Conservation (phyloP, 192 early-diverging fungal genomes). For the Umbelopsis isabellina region DNA sequence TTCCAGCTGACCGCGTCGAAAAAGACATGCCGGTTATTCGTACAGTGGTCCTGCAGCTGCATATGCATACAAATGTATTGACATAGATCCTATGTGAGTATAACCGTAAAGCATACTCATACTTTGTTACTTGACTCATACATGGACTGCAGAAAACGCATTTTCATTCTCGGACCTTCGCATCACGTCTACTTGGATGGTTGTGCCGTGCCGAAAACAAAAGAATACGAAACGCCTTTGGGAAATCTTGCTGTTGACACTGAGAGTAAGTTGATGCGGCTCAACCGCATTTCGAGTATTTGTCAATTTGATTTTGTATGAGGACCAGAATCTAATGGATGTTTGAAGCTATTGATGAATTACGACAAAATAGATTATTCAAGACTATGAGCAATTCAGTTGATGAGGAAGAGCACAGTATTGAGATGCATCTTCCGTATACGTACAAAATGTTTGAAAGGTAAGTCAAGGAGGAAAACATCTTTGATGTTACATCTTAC, state of each 20-base stretch:
- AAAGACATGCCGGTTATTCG: constrained; percentile 88
- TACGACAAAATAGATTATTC: constrained; percentile 71
- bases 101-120: too few relatives aligned
- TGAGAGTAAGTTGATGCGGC: constrained; percentile 46
- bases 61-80: constrained; percentile 81
- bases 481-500: not conserved
- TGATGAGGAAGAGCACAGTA: constrained; percentile 95
- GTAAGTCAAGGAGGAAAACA: constrained; percentile 33
- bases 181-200: constrained; percentile 84
- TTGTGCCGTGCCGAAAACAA: constrained; percentile 78
- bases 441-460: constrained; percentile 80
- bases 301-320: constrained; percentile 11
- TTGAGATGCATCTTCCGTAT: constrained; percentile 97
- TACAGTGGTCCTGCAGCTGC: constrained; percentile 93
- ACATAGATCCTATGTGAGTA: constrained; percentile 57
- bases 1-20: not conserved
- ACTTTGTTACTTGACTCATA: not conserved
- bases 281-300: not conserved
- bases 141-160: constrained; percentile 59
- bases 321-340: not conserved
- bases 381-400: constrained; percentile 59
- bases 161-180: constrained; percentile 93
- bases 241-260: constrained; percentile 79
- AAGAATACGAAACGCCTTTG: constrained; percentile 83
- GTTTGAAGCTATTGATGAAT: constrained; percentile 60